These are phyloP conservation scores for Pleurotus giganteus DNA, from an alignment of 768 basidiomycete genomes.

Conservation along the genomic window DNA sequence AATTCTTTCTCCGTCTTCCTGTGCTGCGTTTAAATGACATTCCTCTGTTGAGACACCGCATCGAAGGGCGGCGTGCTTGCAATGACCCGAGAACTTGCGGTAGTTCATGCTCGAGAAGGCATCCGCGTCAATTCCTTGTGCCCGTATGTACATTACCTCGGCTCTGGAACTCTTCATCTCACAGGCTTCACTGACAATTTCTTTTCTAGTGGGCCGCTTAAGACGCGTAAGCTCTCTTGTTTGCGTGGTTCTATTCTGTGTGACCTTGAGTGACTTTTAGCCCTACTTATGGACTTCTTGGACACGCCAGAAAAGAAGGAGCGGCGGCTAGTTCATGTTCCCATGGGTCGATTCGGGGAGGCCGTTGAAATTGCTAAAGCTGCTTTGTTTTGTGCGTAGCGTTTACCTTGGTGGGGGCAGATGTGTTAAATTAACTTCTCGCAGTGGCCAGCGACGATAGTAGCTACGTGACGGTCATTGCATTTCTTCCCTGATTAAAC, in stretches of 20 bases:
- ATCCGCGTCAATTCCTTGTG: conserved; percentile 95
- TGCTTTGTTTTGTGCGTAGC: conserved; percentile 82
- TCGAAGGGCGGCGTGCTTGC: conserved; percentile 99
- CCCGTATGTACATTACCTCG: conserved; percentile 59
- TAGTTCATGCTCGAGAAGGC: conserved; percentile 97
- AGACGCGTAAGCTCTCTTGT: conserved; percentile 67
- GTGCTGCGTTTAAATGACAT: conserved; percentile 7
- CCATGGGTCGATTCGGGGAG: conserved; percentile 97
- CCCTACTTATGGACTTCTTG: conserved; percentile 97
- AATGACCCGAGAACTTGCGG: conserved; percentile 96
- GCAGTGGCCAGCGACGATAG: conserved; percentile 92
- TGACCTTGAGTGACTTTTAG: conserved; percentile 35
- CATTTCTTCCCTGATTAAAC: neutral
- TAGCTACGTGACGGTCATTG: conserved; percentile 85
- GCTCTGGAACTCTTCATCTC: neutral
- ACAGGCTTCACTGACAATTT: neutral
- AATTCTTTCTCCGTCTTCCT: neutral
- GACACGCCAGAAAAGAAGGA: conserved; percentile 94
- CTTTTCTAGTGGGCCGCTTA: conserved; percentile 77
- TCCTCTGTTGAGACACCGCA: conserved; percentile 70
- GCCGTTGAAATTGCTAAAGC: conserved; percentile 93
- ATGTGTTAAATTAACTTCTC: neutral
- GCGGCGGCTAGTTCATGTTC: conserved; percentile 85
- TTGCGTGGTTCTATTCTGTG: neutral
- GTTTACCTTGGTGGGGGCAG: conserved; percentile 6